Conservation (phyloP, 2,329 filamentous ascomycete species). For the Aspergillus melleus region DNA sequence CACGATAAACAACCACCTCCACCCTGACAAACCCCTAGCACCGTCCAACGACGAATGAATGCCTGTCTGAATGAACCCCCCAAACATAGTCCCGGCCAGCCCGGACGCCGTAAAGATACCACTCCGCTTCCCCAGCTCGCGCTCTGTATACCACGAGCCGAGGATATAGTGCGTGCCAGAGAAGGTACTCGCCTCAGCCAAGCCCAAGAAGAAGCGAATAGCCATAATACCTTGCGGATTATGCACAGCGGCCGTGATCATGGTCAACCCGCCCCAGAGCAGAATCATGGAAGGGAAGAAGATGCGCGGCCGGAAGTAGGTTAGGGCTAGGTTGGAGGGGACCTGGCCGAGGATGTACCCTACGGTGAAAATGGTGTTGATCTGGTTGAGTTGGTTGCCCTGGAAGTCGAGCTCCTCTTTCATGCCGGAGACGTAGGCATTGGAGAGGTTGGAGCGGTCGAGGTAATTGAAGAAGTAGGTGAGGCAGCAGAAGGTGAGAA, state of each 20-base stretch:
- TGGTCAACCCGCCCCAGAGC: constrained; percentile 33
- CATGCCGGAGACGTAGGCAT: constrained; percentile 47
- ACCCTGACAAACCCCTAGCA: constrained; percentile 28
- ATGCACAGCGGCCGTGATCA: constrained; percentile 31
- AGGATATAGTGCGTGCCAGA: constrained; percentile 41
- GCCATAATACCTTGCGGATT: constrained; percentile 34
- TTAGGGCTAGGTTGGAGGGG: constrained; percentile 26
- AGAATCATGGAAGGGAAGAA: constrained; percentile 32
- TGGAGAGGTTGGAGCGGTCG: constrained; percentile 49
- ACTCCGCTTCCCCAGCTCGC: constrained; percentile 39
- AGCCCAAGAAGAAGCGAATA: constrained; percentile 40
- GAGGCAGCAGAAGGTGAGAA: constrained; percentile 48
- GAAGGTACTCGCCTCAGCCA: constrained; percentile 34
- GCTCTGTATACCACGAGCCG: constrained; percentile 46
- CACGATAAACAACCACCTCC: constrained; percentile 42
- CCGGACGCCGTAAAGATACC: constrained; percentile 38
- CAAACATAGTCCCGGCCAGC: constrained; percentile 38
- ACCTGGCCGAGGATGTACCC: constrained; percentile 27
- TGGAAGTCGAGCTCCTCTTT: constrained; percentile 33
- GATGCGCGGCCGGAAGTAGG: constrained; percentile 26
- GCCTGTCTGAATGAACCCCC: constrained; percentile 37
- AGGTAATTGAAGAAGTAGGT: constrained; percentile 52
- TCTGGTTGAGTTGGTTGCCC: constrained; percentile 30
- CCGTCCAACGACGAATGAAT: constrained; percentile 33
- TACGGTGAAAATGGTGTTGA: constrained; percentile 28